Percentiles rank a stretch among this genome's conserved stretches.
Evolutionary conservation across 2,329 filamentous ascomycete species (phyloP).

Genomic region (Pseudogymnoascus sp.): DNA sequence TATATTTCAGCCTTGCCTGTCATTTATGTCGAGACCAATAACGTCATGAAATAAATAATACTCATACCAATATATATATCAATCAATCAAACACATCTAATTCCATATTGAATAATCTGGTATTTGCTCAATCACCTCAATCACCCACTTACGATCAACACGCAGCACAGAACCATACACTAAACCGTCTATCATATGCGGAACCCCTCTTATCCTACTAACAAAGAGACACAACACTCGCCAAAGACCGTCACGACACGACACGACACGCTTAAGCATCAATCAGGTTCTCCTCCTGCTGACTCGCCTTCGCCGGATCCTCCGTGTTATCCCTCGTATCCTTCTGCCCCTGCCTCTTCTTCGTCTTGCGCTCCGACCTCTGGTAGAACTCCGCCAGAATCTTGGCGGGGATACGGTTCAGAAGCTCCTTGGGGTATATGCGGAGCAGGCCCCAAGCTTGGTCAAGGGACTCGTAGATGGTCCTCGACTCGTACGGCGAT

Average conservation of each 20-base stretch:
- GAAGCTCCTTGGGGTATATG: slow-evolving; percentile 95
- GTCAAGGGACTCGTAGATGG: slow-evolving; percentile 89
- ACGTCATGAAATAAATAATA: neutral
- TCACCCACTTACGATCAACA: neutral
- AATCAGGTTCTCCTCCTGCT: slow-evolving; percentile 52
- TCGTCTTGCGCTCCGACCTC: slow-evolving; percentile 57
- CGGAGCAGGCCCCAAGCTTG: slow-evolving; percentile 93
- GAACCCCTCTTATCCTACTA: slow-evolving; percentile 3
- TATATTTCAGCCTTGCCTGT: neutral
- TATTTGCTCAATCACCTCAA: slow-evolving; percentile 1
- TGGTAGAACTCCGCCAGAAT: slow-evolving; percentile 78
- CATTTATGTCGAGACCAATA: neutral
- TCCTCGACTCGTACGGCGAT: slow-evolving; percentile 83
- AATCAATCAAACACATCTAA: neutral
- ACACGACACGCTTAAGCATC: slow-evolving; percentile 40
- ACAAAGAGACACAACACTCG: slow-evolving; percentile 4
- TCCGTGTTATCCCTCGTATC: slow-evolving; percentile 34
- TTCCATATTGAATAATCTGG: slow-evolving; percentile 7
- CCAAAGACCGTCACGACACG: neutral
- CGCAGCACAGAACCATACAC: neutral
- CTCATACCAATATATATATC: neutral
- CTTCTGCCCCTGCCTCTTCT: slow-evolving; percentile 47
- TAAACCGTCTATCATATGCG: slow-evolving; percentile 7
- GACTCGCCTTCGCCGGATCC: slow-evolving; percentile 32
- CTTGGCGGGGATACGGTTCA: slow-evolving; percentile 89